A percentile compares a stretch with the other conserved stretches of the same genome.
phyloP scores from a whole-genome alignment of 805 yeast genomes.

The Lachancea kluyveri region DNA sequence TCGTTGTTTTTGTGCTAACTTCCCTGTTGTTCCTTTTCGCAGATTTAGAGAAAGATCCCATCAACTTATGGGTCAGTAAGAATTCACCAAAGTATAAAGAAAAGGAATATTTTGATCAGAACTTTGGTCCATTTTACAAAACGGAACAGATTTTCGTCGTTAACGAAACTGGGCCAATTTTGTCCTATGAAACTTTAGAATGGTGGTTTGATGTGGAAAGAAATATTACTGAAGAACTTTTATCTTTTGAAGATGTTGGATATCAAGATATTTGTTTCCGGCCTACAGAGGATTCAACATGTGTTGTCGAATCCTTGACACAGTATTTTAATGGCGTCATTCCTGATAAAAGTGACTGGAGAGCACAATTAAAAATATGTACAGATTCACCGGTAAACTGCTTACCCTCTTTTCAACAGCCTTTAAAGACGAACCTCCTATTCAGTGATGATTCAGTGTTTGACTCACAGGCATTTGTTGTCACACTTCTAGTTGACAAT shows the following conservation, averaged over 20 bases:
- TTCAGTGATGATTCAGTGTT: slow-evolving; percentile 59
- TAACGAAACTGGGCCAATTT: slow-evolving; percentile 60
- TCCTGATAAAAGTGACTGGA: slow-evolving; percentile 45
- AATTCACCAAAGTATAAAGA: slow-evolving; percentile 62
- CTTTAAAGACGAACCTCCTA: slow-evolving; percentile 62
- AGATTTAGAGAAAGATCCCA: slow-evolving; percentile 70
- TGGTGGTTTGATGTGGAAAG: slow-evolving; percentile 90
- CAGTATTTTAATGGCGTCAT: slow-evolving; percentile 77
- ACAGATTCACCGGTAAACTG: slow-evolving; percentile 82
- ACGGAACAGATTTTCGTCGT: slow-evolving; percentile 77
- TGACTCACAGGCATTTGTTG: slow-evolving; percentile 64
- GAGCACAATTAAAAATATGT: slow-evolving; percentile 47
- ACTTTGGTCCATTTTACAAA: slow-evolving; percentile 89
- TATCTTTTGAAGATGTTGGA: slow-evolving; percentile 26
- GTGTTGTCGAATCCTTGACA: slow-evolving; percentile 83
- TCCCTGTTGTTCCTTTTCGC: slow-evolving; percentile 46
- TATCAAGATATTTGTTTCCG: slow-evolving; percentile 74
- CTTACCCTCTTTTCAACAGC: slow-evolving; percentile 86
- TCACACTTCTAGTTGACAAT: slow-evolving; percentile 65
- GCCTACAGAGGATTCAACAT: slow-evolving; percentile 66
- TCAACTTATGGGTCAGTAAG: slow-evolving; percentile 86
- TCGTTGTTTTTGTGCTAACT: slow-evolving; percentile 37
- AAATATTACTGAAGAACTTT: slow-evolving; percentile 36
- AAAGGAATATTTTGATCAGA: slow-evolving; percentile 62
- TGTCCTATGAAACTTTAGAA: slow-evolving; percentile 59